phyloP scores from a whole-genome alignment of 768 basidiomycete species.

The Podaxis sp. region DNA sequence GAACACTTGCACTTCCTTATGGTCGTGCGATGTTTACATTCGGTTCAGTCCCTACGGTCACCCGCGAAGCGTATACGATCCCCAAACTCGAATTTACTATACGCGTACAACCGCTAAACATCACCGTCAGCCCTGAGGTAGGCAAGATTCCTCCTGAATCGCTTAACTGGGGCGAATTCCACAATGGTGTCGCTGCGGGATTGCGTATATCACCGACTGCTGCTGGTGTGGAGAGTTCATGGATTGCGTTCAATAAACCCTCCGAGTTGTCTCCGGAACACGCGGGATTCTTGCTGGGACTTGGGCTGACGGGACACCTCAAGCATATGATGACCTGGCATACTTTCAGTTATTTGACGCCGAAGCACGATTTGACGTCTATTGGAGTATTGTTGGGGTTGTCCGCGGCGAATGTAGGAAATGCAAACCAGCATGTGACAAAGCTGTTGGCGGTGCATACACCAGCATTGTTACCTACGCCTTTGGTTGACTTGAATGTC shows the following conservation, averaged over 20 bases:
- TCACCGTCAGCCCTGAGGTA: conserved; percentile 60
- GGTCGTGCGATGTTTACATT: conserved; percentile 93
- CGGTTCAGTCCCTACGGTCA: conserved; percentile 73
- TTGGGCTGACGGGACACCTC: conserved; percentile 91
- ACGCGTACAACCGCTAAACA: conserved; percentile 71
- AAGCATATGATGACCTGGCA: conserved; percentile 92
- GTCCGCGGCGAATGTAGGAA: conserved; percentile 86
- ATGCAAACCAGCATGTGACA: conserved; percentile 82
- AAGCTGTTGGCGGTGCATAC: conserved; percentile 92
- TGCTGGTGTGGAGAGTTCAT: conserved; percentile 81
- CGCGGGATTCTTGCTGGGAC: conserved; percentile 92
- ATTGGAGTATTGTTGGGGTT: conserved; percentile 94
- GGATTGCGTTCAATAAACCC: conserved; percentile 96
- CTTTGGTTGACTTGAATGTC: conserved; percentile 86
- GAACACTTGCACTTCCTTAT: conserved; percentile 87
- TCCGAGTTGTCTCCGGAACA: conserved; percentile 88
- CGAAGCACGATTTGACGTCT: conserved; percentile 94
- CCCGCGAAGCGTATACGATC: conserved; percentile 74
- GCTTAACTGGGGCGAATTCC: conserved; percentile 92
- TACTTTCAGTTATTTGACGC: conserved; percentile 91
- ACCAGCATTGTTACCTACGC: conserved; percentile 86
- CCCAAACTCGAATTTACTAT: conserved; percentile 79
- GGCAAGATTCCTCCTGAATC: conserved; percentile 75
- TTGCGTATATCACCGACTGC: conserved; percentile 79
- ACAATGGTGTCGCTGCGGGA: conserved; percentile 94